Evolutionary conservation across 2,329 filamentous ascomycete genomes (phyloP), one percentile per base, ranked within the genome.

Genomic region (Monosporascus ibericus): DNA sequence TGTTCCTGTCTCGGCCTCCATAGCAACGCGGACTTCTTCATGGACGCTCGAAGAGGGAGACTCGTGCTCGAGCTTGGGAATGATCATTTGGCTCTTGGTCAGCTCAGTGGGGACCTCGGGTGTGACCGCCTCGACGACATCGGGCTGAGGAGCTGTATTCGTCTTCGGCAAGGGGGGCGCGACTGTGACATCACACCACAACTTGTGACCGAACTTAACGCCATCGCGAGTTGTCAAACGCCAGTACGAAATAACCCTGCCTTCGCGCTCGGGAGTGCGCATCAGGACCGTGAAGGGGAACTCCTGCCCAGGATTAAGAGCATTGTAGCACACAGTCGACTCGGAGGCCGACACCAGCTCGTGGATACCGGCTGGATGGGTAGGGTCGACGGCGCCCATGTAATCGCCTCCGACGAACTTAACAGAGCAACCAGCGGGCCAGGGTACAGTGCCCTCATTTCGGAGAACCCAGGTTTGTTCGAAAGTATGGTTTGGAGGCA

Each of bases 31-130:
- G n/a, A 74, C 68, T 63, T 85, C 81, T 22, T 89, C 77, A 62
- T 95, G 85, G n/a, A 88, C 81, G 73, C 90, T 95, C 20, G 86
- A 79, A 46, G 83, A 78, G 2, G 92, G 90, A 9, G 91, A 95
- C 72, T 97, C 94, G 74, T 95, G 96, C 62, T 96, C 91, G 39
- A 97, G 81, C 70, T 88, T 95, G 55, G 94, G 94, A 81, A 97
- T 97, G 67, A 97, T 92, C 91, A 97, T 96, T 63, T 85, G 84
- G 71, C 86, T 89, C 56, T 62, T 59, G 48, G 58, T 57, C 55
- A 68, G 46, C 49, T 61, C 50, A 18, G 57, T 51, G 3, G 50
- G 47, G 18, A 52, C 47, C 6, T 52, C 48, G 15, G 54, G 47
- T 3, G 50, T 50, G 7, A 55, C 56, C n/a, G 58, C 36, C 46